These are phyloP conservation scores for Cyclotella choctawhatcheeana DNA, from an alignment of 108 stramenopile species.

Conservation along the genomic window DNA sequence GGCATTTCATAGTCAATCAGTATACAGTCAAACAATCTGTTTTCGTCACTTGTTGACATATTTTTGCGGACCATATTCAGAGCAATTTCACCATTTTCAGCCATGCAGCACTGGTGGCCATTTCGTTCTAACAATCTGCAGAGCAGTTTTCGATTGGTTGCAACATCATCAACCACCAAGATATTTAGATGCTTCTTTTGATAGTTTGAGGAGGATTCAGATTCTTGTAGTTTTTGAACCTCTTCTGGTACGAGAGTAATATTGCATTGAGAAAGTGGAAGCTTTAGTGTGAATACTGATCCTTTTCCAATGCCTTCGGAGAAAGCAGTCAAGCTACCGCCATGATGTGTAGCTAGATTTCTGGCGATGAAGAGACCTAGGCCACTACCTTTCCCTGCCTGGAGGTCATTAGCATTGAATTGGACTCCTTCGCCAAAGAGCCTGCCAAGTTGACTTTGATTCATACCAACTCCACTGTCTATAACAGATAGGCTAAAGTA, in stretches of 20 bases:
- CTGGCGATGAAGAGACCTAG: constrained; percentile 72
- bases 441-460: constrained; percentile 36
- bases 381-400: constrained; percentile 70
- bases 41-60: neutral
- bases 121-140: constrained; percentile 36
- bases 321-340: constrained; percentile 42
- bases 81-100: constrained; percentile 45
- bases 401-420: constrained; percentile 68
- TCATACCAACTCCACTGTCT: constrained; percentile 71
- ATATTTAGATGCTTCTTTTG: constrained; percentile 10
- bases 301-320: constrained; percentile 61
- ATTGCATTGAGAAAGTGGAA: constrained; percentile 52
- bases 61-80: constrained; percentile 31
- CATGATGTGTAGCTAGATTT: constrained; percentile 66
- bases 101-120: constrained; percentile 44
- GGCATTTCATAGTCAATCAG: constrained; percentile 59
- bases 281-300: constrained; percentile 48
- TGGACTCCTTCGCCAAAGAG: constrained; percentile 70
- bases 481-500: constrained; percentile 40
- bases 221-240: neutral
- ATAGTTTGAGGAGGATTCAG: constrained; percentile 1
- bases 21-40: constrained; percentile 34
- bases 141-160: constrained; percentile 51
- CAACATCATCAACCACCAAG: constrained; percentile 32
- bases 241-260: neutral